A percentile compares a stretch with the other conserved stretches of the same genome.
These are phyloP conservation scores for Dioszegia aurantiaca DNA, from an alignment of 768 basidiomycete species.

Conservation along the genomic window DNA sequence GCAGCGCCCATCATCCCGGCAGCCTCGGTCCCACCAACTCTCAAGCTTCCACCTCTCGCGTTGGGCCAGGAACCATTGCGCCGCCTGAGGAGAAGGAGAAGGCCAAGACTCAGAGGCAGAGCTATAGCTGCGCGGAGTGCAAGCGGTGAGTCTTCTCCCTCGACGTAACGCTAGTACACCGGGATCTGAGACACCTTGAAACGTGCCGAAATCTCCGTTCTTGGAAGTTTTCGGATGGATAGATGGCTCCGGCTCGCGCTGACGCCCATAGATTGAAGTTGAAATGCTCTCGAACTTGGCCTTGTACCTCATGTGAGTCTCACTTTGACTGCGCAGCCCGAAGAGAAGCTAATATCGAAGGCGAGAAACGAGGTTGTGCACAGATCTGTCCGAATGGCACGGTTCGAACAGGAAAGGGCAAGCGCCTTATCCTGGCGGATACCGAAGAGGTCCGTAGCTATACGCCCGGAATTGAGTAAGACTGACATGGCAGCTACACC, in stretches of 20 bases:
- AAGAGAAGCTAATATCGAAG: conserved; percentile 9
- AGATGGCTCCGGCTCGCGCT: background rate
- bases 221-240: background rate
- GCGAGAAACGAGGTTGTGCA: conserved; percentile 45
- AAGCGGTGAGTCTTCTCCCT: conserved; percentile 29
- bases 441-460: conserved; percentile 39
- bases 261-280: conserved; percentile 37
- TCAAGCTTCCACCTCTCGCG: background rate
- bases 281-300: conserved; percentile 50
- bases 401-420: conserved; percentile 46
- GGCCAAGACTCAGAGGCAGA: conserved; percentile 22
- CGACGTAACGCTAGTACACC: background rate
- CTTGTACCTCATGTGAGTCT: conserved; percentile 45
- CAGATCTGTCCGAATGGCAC: conserved; percentile 50
- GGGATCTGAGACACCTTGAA: background rate
- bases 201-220: background rate
- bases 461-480: background rate
- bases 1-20: background rate
- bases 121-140: conserved; percentile 50
- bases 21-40: too few relatives aligned
- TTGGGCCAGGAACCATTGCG: background rate
- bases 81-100: background rate
- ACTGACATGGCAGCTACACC: conserved; percentile 35
- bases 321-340: background rate
- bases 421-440: conserved; percentile 46